Conservation (phyloP, 2,329 filamentous ascomycete species). For the Paramyrothecium sp. region DNA sequence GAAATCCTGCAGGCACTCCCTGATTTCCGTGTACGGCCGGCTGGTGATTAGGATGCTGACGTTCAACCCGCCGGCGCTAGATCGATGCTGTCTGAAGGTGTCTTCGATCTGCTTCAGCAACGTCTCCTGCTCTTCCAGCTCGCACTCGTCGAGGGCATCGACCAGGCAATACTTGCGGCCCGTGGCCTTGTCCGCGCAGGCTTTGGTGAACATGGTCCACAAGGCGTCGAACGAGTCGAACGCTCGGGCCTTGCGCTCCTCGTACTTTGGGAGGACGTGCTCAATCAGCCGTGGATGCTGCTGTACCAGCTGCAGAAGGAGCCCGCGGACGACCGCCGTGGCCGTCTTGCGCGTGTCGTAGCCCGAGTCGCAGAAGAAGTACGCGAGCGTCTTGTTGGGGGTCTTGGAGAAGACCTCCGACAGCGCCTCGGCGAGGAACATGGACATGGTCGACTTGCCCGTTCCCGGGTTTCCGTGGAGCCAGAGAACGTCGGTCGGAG, state of each 20-base stretch:
- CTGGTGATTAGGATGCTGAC: conserved; percentile 15
- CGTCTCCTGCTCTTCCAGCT: conserved; percentile 10
- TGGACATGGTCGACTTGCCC: conserved; percentile 19
- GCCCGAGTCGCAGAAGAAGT: conserved; percentile 21
- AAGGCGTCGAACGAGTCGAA: conserved; percentile 19
- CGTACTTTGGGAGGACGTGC: conserved; percentile 15
- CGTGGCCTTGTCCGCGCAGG: conserved; percentile 8
- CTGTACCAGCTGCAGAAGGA: conserved; percentile 16
- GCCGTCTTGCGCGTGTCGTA: conserved; percentile 17
- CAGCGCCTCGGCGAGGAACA: conserved; percentile 18
- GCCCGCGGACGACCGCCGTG: conserved; percentile 17
- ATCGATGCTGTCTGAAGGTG: conserved; percentile 5
- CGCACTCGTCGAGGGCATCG: conserved; percentile 19
- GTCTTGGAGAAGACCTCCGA: conserved; percentile 6
- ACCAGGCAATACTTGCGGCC: conserved; percentile 18
- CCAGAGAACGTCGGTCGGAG: conserved; percentile 11
- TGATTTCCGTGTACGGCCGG: conserved; percentile 13
- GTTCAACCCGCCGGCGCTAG: conserved; percentile 2
- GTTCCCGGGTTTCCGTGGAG: conserved; percentile 16
- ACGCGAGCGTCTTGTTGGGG: conserved; percentile 12
- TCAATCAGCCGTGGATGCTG: conserved; percentile 14
- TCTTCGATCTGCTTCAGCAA: conserved; percentile 12
- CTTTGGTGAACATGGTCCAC: conserved; percentile 15
- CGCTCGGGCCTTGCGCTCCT: conserved; percentile 6
- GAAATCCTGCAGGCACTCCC: conserved; percentile 12